A percentile compares a stretch with the other conserved stretches of the same genome.
phyloP scores from a whole-genome alignment of 495 filamentous ascomycete genomes.

The Lichenothelia convexa region DNA sequence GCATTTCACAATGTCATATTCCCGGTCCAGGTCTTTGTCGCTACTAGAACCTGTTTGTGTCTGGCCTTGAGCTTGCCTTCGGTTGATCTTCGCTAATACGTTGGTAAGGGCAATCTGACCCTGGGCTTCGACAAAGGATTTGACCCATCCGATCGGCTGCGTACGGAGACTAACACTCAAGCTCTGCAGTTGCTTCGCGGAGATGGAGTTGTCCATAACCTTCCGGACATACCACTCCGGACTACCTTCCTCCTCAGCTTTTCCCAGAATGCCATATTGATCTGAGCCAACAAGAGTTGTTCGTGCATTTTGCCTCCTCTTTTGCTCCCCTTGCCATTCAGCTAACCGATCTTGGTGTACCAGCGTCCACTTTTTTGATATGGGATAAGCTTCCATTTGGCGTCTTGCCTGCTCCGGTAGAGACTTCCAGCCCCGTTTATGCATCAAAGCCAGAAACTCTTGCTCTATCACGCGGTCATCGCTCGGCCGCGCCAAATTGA shows the following conservation, averaged over 20 bases:
- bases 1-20: constrained; percentile 97
- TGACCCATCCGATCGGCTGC: constrained; percentile 95
- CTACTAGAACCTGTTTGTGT: constrained; percentile 34
- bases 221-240: constrained; percentile 97
- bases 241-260: constrained; percentile 82
- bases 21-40: constrained; percentile 79
- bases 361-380: constrained; percentile 91
- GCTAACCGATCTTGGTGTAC: constrained; percentile 88
- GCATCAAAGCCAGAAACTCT: constrained; percentile 85
- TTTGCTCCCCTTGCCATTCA: constrained; percentile 88
- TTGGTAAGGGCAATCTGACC: constrained; percentile 94
- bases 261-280: constrained; percentile 43
- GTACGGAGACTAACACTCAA: constrained; percentile 86
- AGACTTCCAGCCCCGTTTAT: constrained; percentile 92
- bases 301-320: constrained; percentile 53
- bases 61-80: constrained; percentile 56
- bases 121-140: constrained; percentile 90
- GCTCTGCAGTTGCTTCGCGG: constrained; percentile 75
- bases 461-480: constrained; percentile 82
- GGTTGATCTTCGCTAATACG: constrained; percentile 80
- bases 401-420: constrained; percentile 86
- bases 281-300: constrained; percentile 39
- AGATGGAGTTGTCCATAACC: constrained; percentile 89
- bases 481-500: constrained; percentile 50
- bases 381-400: constrained; percentile 88